Evolutionary conservation across 257 asterid genomes (phyloP).

Genomic region (Leptodermis oblonga): DNA sequence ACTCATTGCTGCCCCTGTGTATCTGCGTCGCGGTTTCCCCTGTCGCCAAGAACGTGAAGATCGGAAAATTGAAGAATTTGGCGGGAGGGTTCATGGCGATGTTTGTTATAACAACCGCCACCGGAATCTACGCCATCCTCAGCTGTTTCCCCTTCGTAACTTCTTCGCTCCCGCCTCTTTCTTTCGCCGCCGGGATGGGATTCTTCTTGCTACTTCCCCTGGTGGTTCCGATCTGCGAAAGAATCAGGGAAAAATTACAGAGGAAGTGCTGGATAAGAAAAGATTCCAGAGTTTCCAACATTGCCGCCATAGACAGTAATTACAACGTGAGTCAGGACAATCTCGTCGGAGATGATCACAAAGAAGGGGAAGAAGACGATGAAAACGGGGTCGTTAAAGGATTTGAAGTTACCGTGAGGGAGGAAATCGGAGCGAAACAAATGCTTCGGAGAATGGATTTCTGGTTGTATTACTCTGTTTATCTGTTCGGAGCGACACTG

Average conservation of each 20-base stretch:
- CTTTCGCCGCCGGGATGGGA: slow-evolving; percentile 31
- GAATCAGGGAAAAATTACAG: slow-evolving; percentile 33
- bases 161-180: slow-evolving; percentile 10
- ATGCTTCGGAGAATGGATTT: slow-evolving; percentile 57
- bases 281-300: slow-evolving; percentile 20
- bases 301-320: background rate
- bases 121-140: slow-evolving; percentile 53
- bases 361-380: background rate
- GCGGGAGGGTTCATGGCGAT: slow-evolving; percentile 51
- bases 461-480: slow-evolving; percentile 63
- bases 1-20: slow-evolving; percentile 44
- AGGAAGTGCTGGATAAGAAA: slow-evolving; percentile 48
- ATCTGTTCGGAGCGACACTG: slow-evolving; percentile 65
- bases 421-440: slow-evolving; percentile 41
- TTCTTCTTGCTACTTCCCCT: slow-evolving; percentile 36
- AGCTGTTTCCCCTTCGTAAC: slow-evolving; percentile 37
- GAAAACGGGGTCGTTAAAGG: background rate
- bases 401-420: slow-evolving; percentile 21
- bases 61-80: slow-evolving; percentile 40
- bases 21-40: slow-evolving; percentile 38
- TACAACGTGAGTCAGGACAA: slow-evolving; percentile 11
- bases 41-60: slow-evolving; percentile 24
- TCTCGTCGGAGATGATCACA: slow-evolving; percentile 14
- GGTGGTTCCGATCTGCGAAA: slow-evolving; percentile 43
- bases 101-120: slow-evolving; percentile 43